Conservation (phyloP, 192 early-diverging fungal genomes). For the Dissophora globulifera region DNA sequence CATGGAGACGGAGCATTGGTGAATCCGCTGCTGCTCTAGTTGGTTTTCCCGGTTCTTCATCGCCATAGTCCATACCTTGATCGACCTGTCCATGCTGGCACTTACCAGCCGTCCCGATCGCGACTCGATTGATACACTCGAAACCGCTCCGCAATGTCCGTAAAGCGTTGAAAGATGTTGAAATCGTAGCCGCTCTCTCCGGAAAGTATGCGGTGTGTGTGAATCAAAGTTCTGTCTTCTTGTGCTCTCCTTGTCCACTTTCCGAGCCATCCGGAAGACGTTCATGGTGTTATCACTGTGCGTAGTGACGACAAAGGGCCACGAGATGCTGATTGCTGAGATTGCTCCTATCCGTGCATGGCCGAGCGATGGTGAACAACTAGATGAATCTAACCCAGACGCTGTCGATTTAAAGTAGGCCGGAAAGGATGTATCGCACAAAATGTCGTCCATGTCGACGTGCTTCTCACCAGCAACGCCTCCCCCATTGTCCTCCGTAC, state of each 20-base stretch:
- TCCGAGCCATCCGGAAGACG: conserved; percentile 38
- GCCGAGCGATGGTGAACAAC: background rate
- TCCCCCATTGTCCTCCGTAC: conserved; percentile 11
- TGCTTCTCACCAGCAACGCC: background rate
- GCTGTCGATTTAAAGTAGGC: background rate
- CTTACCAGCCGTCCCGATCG: conserved; percentile 37
- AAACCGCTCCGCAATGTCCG: conserved; percentile 48
- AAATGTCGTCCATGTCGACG: background rate
- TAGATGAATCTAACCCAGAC: background rate
- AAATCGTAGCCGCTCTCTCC: background rate
- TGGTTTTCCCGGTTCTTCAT: background rate
- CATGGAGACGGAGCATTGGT: conserved; percentile 37
- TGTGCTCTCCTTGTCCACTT: background rate
- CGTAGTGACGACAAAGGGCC: conserved; percentile 43
- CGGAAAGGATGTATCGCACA: background rate
- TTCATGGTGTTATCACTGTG: conserved; percentile 51
- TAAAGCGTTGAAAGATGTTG: conserved; percentile 42
- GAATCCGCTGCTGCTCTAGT: conserved; percentile 10
- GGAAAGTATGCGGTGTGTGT: too few relatives aligned
- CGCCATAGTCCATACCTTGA: conserved; percentile 42
- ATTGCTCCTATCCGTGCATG: conserved; percentile 36
- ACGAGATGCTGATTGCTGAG: conserved; percentile 32
- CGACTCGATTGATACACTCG: conserved; percentile 41
- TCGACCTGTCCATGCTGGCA: conserved; percentile 48
- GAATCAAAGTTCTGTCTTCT: too few relatives aligned